Evolutionary conservation across 495 filamentous ascomycete genomes (phyloP).

Genomic region (Podospora pseudopauciseta): DNA sequence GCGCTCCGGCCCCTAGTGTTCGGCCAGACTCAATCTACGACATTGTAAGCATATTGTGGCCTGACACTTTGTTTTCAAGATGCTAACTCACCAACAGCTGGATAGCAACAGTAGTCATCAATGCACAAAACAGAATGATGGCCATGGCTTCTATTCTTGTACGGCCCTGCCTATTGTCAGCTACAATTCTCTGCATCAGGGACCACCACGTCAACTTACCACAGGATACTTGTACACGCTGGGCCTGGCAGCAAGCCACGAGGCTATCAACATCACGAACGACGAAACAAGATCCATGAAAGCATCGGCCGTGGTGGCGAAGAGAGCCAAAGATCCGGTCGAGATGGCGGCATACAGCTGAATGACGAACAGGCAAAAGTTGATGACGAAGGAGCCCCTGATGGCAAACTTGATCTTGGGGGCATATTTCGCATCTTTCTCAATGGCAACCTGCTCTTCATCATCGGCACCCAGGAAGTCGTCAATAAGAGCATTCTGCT

Average conservation of each 20-base stretch:
- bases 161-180: constrained; percentile 39
- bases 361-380: constrained; percentile 54
- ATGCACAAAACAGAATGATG: constrained; percentile 56
- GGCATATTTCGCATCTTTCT: constrained; percentile 47
- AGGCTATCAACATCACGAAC: constrained; percentile 53
- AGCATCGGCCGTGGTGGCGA: constrained; percentile 56
- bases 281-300: constrained; percentile 60
- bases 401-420: constrained; percentile 56
- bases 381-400: constrained; percentile 51
- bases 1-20: constrained; percentile 37
- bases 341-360: constrained; percentile 56
- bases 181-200: constrained; percentile 1
- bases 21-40: constrained; percentile 44
- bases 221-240: constrained; percentile 57
- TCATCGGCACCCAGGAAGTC: constrained; percentile 51
- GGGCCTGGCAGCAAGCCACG: constrained; percentile 47
- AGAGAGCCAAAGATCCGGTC: constrained; percentile 54
- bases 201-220: constrained; percentile 16
- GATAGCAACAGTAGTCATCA: constrained; percentile 56
- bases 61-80: neutral
- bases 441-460: constrained; percentile 47
- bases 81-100: constrained; percentile 37
- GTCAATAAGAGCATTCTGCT: constrained; percentile 55
- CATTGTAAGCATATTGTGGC: neutral
- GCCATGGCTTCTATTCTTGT: constrained; percentile 55